Evolutionary conservation across 2,329 filamentous ascomycete species (phyloP).

Genomic region (Lecanicillium sp.): DNA sequence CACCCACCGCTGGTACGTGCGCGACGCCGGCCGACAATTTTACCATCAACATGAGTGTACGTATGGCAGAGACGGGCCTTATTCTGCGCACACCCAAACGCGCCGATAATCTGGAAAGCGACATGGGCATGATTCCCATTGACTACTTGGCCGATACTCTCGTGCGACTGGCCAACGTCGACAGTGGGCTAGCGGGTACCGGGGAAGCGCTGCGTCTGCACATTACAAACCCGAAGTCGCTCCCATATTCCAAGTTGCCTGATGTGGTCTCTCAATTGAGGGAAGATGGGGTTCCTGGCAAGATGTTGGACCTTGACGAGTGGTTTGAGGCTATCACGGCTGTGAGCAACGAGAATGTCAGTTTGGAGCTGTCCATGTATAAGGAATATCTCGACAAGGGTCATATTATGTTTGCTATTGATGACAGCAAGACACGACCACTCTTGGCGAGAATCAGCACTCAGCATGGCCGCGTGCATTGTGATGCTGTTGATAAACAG

Average conservation of each 20-base stretch:
- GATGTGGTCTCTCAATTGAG: neutral
- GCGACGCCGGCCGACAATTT: constrained; percentile 5
- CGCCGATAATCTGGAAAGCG: neutral
- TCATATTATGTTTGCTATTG: constrained; percentile 1
- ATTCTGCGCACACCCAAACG: neutral
- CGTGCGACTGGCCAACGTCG: neutral
- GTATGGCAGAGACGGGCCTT: constrained; percentile 1
- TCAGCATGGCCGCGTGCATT: neutral
- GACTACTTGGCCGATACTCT: constrained; percentile 8
- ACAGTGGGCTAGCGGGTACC: neutral
- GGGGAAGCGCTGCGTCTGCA: constrained; percentile 3
- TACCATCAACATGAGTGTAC: constrained; percentile 5
- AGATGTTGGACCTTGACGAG: neutral
- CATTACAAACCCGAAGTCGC: neutral
- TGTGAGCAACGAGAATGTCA: neutral
- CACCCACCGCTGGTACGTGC: neutral
- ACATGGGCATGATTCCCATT: constrained; percentile 9
- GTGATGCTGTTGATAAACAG: neutral
- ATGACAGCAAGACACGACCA: constrained; percentile 1
- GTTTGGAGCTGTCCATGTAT: constrained; percentile 5
- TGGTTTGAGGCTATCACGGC: constrained; percentile 3
- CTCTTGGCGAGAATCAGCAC: neutral
- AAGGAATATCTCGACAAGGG: constrained; percentile 6
- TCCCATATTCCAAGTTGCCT: constrained; percentile 1
- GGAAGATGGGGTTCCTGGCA: neutral